phyloP scores from a whole-genome alignment of 441 rosid genomes.

The Bocquillonia castaneifolia region DNA sequence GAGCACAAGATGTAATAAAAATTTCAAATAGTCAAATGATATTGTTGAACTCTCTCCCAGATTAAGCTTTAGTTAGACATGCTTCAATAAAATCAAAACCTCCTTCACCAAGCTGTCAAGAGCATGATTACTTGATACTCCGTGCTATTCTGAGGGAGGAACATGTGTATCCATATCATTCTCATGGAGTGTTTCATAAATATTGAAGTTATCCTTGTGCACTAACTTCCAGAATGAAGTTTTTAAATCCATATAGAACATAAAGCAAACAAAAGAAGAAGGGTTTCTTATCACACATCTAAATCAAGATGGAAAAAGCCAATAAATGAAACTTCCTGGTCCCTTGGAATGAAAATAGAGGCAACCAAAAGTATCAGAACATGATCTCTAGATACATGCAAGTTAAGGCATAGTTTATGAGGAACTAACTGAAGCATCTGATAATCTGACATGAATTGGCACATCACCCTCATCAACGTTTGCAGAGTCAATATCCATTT shows the following conservation, averaged over 20 bases:
- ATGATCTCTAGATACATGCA: not conserved
- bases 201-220: not conserved
- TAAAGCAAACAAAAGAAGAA: not conserved
- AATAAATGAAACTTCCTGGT: not conserved
- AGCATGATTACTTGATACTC: not conserved
- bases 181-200: not conserved
- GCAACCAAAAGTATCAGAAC: not conserved
- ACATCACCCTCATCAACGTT: conserved; percentile 29
- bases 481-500: conserved; percentile 27
- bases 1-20: not conserved
- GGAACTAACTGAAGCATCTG: conserved; percentile 36
- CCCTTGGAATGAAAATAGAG: not conserved
- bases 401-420: not conserved
- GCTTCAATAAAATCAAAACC: not conserved
- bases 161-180: not conserved
- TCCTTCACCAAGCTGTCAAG: not conserved
- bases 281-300: not conserved
- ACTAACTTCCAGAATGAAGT: not conserved
- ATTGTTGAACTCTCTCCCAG: not conserved
- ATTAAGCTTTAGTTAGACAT: conserved; percentile 3
- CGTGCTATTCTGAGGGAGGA: not conserved
- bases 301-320: conserved; percentile 6
- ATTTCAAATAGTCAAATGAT: not conserved
- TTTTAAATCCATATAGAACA: not conserved
- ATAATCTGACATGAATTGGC: conserved; percentile 21